Evolutionary conservation across 2,329 filamentous ascomycete species (phyloP).

Genomic region (Pseudogymnoascus sp.): DNA sequence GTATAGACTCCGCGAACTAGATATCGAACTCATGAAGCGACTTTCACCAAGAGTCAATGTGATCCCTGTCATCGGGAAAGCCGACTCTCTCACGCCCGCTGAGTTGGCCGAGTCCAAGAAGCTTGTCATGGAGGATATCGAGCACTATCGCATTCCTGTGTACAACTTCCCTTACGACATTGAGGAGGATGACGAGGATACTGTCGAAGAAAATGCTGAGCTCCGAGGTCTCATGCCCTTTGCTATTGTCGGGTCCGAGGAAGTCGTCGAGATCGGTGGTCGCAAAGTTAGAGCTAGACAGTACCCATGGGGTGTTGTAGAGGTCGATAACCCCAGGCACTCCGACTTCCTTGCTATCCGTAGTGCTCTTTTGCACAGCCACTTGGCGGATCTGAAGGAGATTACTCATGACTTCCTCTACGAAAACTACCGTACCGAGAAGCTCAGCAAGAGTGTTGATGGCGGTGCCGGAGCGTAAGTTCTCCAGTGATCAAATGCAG

Average conservation of each 20-base stretch:
- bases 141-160: conserved; percentile 98
- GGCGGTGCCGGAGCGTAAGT: conserved; percentile 82
- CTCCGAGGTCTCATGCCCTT: conserved; percentile 97
- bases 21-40: conserved; percentile 99
- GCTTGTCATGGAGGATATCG: conserved; percentile 99
- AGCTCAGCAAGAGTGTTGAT: conserved; percentile 98
- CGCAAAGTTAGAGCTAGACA: conserved; percentile 89
- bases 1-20: conserved; percentile 84
- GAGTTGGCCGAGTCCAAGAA: conserved; percentile 99
- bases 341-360: conserved; percentile 97
- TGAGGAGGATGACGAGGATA: conserved; percentile 98
- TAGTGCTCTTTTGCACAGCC: conserved; percentile 92
- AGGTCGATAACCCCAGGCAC: conserved; percentile 98
- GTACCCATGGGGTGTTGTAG: conserved; percentile 98
- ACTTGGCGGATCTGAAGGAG: conserved; percentile 96
- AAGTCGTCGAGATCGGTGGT: conserved; percentile 87
- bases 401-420: conserved; percentile 99
- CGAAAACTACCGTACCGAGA: conserved; percentile 99
- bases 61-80: conserved; percentile 97
- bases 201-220: conserved; percentile 97
- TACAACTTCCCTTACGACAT: conserved; percentile 99
- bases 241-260: conserved; percentile 95
- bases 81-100: conserved; percentile 90
- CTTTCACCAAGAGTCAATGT: conserved; percentile 97
- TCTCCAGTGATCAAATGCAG: conserved; percentile 10